Evolutionary conservation across 306 rosid species (phyloP).

Genomic region (Casuarina cunninghamiana): DNA sequence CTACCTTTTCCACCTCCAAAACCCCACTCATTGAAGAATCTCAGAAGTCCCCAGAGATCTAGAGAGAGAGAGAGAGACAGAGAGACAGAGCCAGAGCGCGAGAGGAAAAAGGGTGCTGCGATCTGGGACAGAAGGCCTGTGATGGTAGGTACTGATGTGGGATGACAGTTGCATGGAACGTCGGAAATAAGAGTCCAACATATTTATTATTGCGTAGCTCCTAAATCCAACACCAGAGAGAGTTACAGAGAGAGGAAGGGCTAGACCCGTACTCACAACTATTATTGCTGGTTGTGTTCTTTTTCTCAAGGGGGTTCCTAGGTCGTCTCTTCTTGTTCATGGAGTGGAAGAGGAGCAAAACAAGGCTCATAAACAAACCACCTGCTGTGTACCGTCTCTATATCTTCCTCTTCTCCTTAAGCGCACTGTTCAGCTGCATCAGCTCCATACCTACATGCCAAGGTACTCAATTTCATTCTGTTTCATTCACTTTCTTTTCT

Average conservation of each 20-base stretch:
- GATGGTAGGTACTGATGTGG: slow-evolving; percentile 41
- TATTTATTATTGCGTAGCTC: slow-evolving; percentile 22
- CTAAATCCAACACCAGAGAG: background rate
- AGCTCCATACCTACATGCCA: slow-evolving; percentile 35
- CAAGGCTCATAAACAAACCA: slow-evolving; percentile 31
- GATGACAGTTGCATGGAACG: slow-evolving; percentile 48
- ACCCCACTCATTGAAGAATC: slow-evolving; percentile 21
- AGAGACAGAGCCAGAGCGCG: background rate
- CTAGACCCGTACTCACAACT: slow-evolving; percentile 23
- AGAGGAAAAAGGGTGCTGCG: slow-evolving; percentile 20
- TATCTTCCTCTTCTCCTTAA: slow-evolving; percentile 40
- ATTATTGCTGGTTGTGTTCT: too few relatives aligned
- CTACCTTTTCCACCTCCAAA: slow-evolving; percentile 3
- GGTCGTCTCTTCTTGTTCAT: slow-evolving; percentile 39
- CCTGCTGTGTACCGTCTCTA: slow-evolving; percentile 21
- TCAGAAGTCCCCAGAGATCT: background rate
- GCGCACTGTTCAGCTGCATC: slow-evolving; percentile 37
- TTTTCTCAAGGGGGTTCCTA: background rate
- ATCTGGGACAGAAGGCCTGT: slow-evolving; percentile 27
- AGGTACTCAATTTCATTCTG: slow-evolving; percentile 41
- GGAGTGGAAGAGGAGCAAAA: slow-evolving; percentile 66
- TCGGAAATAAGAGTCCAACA: slow-evolving; percentile 17
- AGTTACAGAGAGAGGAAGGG: slow-evolving; percentile 10
- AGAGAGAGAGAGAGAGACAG: slow-evolving; percentile 19
- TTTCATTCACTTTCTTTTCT: slow-evolving; percentile 3